These are phyloP conservation scores for Heliamphora exappendiculata DNA, from an alignment of 148 eudicot genomes.

Conservation along the genomic window DNA sequence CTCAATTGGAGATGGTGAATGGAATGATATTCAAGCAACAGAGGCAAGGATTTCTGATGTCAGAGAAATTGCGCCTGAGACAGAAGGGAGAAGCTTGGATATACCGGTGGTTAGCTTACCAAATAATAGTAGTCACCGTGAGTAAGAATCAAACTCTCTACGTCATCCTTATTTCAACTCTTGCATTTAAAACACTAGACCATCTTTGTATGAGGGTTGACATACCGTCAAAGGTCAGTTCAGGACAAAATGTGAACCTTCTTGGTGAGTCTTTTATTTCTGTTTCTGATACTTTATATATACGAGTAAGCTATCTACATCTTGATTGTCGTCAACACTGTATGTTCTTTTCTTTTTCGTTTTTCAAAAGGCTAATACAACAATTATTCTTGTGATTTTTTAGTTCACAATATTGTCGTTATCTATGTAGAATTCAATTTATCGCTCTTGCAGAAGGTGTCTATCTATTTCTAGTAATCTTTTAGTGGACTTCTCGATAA, in stretches of 20 bases:
- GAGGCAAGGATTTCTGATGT: constrained; percentile 87
- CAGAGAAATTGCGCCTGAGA: constrained; percentile 58
- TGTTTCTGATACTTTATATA: neutral
- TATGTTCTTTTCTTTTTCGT: neutral
- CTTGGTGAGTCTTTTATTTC: neutral
- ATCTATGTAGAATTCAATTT: too few relatives aligned
- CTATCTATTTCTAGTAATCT: too few relatives aligned
- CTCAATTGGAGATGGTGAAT: constrained; percentile 57
- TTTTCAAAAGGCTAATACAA: neutral
- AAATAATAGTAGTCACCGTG: constrained; percentile 33
- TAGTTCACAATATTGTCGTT: too few relatives aligned
- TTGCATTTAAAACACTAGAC: neutral
- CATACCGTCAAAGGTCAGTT: neutral
- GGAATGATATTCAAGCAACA: constrained; percentile 88
- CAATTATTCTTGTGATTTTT: neutral
- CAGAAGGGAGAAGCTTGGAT: constrained; percentile 58
- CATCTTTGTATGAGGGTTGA: neutral
- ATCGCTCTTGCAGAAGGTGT: too few relatives aligned
- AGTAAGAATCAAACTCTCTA: constrained; percentile 26
- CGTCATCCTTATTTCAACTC: constrained; percentile 19
- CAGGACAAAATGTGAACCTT: neutral
- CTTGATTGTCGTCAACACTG: neutral
- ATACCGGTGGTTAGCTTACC: constrained; percentile 63
- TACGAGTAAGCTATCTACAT: neutral
- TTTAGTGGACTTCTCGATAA: too few relatives aligned